Conservation (phyloP, 345 rosid species). For the Syzygium oleosum region DNA sequence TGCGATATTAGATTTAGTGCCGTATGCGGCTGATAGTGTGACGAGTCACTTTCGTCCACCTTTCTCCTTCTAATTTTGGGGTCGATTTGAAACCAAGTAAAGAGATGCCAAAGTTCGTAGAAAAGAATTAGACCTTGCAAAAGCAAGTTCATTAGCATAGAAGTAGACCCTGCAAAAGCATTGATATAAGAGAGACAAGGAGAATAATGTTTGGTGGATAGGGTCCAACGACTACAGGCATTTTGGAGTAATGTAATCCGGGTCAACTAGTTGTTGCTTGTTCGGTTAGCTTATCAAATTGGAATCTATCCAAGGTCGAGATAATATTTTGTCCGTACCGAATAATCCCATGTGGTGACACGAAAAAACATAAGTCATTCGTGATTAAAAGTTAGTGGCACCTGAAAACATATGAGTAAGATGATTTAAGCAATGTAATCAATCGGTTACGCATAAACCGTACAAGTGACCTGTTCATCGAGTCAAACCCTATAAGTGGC, state of each 20-base stretch:
- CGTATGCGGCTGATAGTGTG: not conserved
- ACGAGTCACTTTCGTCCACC: not conserved
- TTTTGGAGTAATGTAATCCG: not conserved
- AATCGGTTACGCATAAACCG: not conserved
- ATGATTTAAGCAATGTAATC: not conserved
- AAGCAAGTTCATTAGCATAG: not conserved
- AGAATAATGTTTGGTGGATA: constrained; percentile 13
- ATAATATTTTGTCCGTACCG: not conserved
- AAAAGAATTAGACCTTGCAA: not conserved
- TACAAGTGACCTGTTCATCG: not conserved
- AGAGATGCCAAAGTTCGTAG: not conserved
- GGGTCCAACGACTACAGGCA: constrained; percentile 13
- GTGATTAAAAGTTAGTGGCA: not conserved
- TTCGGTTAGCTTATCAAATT: not conserved
- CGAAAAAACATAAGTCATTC: not conserved
- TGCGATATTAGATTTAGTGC: not conserved
- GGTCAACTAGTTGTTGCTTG: not conserved
- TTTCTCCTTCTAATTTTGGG: not conserved
- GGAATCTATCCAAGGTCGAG: not conserved
- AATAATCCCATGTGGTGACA: not conserved
- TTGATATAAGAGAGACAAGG: not conserved
- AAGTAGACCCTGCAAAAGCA: not conserved
- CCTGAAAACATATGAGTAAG: not conserved
- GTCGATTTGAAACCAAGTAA: constrained; percentile 11
- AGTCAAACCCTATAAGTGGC: not conserved